phyloP scores from a whole-genome alignment of 352 stramenopile species.

The Phytophthora megakarya region DNA sequence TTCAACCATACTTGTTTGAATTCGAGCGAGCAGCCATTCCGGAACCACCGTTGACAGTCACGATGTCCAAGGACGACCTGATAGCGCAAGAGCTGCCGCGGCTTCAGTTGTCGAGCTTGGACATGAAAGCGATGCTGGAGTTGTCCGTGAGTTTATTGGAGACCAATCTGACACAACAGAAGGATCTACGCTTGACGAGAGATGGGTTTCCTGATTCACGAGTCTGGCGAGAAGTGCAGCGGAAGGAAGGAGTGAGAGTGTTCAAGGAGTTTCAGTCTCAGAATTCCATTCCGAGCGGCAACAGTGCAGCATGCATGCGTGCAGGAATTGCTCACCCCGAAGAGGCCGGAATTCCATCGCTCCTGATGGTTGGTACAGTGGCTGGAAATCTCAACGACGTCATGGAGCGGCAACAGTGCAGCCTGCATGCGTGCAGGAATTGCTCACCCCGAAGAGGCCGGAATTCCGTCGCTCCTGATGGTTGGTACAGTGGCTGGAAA shows the following conservation, averaged over 20 bases:
- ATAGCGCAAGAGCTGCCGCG: constrained; percentile 41
- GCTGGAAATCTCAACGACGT: constrained; percentile 54
- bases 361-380: constrained; percentile 41
- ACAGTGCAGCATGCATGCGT: constrained; percentile 32
- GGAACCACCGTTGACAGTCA: constrained; percentile 9
- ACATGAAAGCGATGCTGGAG: constrained; percentile 45
- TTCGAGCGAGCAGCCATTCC: constrained; percentile 31
- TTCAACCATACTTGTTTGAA: constrained; percentile 1
- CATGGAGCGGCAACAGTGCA: constrained; percentile 37
- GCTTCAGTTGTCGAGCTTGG: constrained; percentile 37
- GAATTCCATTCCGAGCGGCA: constrained; percentile 30
- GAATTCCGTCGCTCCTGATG: constrained; percentile 39
- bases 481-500: constrained; percentile 41
- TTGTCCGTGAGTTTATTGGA: constrained; percentile 41
- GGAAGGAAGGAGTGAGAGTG: constrained; percentile 44
- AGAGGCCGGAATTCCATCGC: constrained; percentile 29
- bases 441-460: constrained; percentile 16
- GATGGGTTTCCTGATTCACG: constrained; percentile 47
- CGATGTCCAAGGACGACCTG: constrained; percentile 44
- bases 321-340: constrained; percentile 16
- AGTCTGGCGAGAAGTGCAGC: constrained; percentile 49
- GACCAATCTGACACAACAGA: constrained; percentile 56
- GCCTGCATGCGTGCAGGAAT: constrained; percentile 30
- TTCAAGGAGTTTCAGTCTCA: constrained; percentile 42
- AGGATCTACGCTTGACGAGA: constrained; percentile 40